Evolutionary conservation across 1,284 basidiomycete genomes (phyloP).

Genomic region (Coniferiporia weirii): DNA sequence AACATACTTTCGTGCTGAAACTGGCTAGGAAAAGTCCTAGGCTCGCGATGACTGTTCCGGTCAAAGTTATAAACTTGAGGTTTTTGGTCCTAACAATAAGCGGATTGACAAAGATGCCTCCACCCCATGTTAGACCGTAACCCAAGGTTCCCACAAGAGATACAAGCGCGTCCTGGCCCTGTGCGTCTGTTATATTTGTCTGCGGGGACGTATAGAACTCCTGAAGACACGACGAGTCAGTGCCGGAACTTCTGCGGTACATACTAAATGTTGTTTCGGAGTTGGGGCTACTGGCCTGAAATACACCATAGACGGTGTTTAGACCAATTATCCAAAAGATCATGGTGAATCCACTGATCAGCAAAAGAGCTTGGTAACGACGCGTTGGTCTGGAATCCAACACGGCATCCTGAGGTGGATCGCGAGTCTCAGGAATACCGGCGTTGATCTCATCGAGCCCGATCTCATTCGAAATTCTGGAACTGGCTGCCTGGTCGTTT

Average conservation of each 20-base stretch:
- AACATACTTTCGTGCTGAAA: conserved; percentile 32
- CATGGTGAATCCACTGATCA: conserved; percentile 39
- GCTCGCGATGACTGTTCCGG: conserved; percentile 38
- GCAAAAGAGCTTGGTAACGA: conserved; percentile 34
- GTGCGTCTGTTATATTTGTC: conserved; percentile 33
- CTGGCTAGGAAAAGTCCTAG: conserved; percentile 37
- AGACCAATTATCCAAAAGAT: conserved; percentile 42
- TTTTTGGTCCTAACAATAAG: conserved; percentile 33
- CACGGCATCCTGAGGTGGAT: conserved; percentile 4
- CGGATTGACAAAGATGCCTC: conserved; percentile 40
- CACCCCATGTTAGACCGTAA: conserved; percentile 43
- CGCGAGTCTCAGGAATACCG: not conserved
- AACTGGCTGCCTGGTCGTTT: not conserved
- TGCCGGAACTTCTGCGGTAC: not conserved
- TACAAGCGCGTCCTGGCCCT: conserved; percentile 37
- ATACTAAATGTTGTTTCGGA: not conserved
- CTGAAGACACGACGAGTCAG: conserved; percentile 21
- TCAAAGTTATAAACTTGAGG: conserved; percentile 33
- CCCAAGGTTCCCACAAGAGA: conserved; percentile 41
- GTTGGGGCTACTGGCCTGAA: conserved; percentile 27
- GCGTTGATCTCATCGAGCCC: not conserved
- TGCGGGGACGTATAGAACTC: conserved; percentile 39
- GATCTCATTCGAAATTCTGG: not conserved
- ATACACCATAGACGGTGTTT: conserved; percentile 35
- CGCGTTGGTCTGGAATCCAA: conserved; percentile 23